A percentile compares a stretch with the other conserved stretches of the same genome.
Evolutionary conservation across 176 grass and related monocot genomes (phyloP).

Genomic region (Alopecurus myosuroides): DNA sequence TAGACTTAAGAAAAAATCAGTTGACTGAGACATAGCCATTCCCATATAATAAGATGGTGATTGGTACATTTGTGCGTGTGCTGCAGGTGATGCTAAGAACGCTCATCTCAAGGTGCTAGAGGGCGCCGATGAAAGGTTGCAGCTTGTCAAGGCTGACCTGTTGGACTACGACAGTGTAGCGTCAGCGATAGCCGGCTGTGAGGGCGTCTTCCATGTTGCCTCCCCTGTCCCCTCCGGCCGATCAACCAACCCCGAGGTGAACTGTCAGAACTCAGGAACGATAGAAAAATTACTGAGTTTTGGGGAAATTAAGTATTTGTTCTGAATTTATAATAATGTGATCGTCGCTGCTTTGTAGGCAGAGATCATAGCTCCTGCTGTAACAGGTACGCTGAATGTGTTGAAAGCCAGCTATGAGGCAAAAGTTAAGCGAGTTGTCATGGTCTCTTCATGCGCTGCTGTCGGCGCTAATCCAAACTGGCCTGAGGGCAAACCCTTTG

Average conservation of each 20-base stretch:
- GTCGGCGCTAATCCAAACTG: conserved; percentile 45
- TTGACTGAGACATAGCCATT: too few species aligned
- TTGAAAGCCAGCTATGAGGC: conserved; percentile 63
- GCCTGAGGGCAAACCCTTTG: conserved; percentile 49
- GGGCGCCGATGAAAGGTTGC: conserved; percentile 45
- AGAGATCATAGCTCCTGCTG: conserved; percentile 60
- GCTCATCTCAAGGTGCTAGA: conserved; percentile 54
- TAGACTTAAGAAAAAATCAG: too few species aligned
- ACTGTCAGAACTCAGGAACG: background rate
- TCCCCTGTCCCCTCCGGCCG: conserved; percentile 54
- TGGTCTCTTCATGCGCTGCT: conserved; percentile 53
- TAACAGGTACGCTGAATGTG: conserved; percentile 77
- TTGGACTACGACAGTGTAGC: conserved; percentile 42
- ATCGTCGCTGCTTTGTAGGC: conserved; percentile 19
- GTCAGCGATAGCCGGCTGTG: conserved; percentile 48
- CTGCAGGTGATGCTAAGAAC: conserved; percentile 63
- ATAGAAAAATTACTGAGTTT: background rate
- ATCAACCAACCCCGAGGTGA: conserved; percentile 68
- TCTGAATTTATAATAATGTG: background rate
- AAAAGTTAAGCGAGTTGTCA: conserved; percentile 66
- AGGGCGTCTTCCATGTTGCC: conserved; percentile 74
- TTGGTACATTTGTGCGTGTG: background rate
- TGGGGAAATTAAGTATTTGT: background rate
- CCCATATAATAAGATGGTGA: background rate
- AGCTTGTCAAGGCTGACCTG: conserved; percentile 63